Evolutionary conservation across 257 asterid species (phyloP).

Genomic region (Linderniella brevidens): DNA sequence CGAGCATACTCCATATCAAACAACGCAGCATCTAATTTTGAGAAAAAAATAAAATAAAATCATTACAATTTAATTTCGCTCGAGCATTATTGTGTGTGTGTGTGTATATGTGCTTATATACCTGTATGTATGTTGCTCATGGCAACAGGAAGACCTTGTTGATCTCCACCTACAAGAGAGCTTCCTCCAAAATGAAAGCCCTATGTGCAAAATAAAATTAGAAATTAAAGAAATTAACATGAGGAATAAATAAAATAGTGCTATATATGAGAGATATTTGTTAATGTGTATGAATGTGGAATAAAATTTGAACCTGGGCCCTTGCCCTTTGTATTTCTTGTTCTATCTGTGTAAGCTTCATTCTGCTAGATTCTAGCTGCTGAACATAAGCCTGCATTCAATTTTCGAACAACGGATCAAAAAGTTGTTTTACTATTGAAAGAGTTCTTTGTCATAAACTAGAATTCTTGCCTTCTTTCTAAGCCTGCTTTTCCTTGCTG

Average conservation of each 20-base stretch:
- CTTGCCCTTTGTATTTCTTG: constrained; percentile 9
- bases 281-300: no score
- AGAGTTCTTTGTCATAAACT: neutral
- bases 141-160: no score
- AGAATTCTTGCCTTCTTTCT: neutral
- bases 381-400: neutral
- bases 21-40: constrained; percentile 26
- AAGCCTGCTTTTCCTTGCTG: neutral
- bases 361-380: constrained; percentile 5
- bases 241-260: no score
- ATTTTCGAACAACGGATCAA: neutral
- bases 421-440: neutral
- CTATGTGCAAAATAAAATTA: no score
- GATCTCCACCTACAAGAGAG: no score
- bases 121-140: no score
- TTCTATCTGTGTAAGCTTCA: neutral
- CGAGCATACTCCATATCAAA: constrained; percentile 75
- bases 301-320: constrained; percentile 25
- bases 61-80: no score
- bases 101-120: no score
- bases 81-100: no score
- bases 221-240: no score
- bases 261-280: no score
- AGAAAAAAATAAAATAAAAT: neutral
- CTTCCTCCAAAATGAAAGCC: no score